phyloP scores from a whole-genome alignment of 2,329 filamentous ascomycete genomes.

The Colletotrichum limetticola region DNA sequence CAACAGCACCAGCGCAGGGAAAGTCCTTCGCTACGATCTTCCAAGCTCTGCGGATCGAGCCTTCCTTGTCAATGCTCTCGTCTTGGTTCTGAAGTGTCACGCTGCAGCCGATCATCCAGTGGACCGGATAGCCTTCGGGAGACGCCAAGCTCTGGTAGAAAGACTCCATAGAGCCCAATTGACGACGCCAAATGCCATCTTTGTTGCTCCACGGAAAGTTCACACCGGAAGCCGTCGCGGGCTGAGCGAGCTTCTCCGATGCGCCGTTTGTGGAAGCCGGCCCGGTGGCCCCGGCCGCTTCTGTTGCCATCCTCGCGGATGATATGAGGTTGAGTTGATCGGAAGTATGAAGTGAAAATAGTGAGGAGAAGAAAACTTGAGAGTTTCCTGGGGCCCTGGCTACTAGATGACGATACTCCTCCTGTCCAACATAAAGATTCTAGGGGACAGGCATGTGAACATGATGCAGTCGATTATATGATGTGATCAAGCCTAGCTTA shows the following conservation, averaged over 20 bases:
- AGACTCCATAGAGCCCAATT: neutral
- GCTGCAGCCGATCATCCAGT: slow-evolving; percentile 1
- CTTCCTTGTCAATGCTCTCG: neutral
- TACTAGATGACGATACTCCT: no score
- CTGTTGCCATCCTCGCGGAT: neutral
- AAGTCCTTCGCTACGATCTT: neutral
- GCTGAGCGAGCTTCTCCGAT: neutral
- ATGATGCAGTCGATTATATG: neutral
- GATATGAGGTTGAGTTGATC: no score
- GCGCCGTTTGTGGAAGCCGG: neutral
- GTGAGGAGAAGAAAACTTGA: neutral
- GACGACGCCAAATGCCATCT: neutral
- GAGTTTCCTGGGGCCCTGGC: no score
- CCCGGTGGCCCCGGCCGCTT: neutral
- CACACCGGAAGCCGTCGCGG: neutral
- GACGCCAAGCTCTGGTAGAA: neutral
- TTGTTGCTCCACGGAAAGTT: neutral
- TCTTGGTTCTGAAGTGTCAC: neutral
- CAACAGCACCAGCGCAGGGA: neutral
- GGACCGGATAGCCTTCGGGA: neutral
- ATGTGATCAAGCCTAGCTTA: neutral
- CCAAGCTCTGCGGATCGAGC: neutral
- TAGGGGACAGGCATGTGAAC: neutral
- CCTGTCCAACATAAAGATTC: neutral
- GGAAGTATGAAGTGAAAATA: neutral